Evolutionary conservation across 768 basidiomycete genomes (phyloP).

Genomic region (Trametes sanguinea): DNA sequence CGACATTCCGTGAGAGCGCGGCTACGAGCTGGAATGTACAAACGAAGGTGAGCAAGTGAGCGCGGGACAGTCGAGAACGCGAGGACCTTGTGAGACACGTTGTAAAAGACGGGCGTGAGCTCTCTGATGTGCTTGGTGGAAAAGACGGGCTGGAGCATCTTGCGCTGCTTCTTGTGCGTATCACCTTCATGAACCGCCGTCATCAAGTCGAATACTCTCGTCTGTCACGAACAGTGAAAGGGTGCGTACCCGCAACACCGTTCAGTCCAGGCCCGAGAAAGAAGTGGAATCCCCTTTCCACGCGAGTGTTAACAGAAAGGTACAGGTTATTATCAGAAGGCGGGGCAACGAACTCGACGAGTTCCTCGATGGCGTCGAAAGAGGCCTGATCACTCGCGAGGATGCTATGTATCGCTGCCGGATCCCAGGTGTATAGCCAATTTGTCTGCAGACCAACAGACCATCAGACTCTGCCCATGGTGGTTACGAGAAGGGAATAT

Average conservation of each 20-base stretch:
- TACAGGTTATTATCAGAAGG: too few relatives aligned
- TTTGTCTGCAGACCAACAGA: neutral
- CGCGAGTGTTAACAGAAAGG: neutral
- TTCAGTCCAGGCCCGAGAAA: slow-evolving; percentile 15
- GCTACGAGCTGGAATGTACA: neutral
- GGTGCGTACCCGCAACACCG: slow-evolving; percentile 2
- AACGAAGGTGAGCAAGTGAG: neutral
- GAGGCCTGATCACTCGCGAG: neutral
- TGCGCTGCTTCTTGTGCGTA: slow-evolving; percentile 50
- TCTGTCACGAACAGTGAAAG: neutral
- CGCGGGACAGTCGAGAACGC: neutral
- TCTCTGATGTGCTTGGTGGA: slow-evolving; percentile 44
- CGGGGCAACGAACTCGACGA: neutral
- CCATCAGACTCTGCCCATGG: neutral
- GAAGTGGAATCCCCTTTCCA: neutral
- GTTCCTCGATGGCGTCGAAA: neutral
- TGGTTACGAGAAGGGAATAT: neutral
- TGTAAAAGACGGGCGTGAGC: slow-evolving; percentile 45
- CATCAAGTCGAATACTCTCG: too few relatives aligned
- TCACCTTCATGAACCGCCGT: slow-evolving; percentile 28
- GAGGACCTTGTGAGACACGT: slow-evolving; percentile 46
- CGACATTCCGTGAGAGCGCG: neutral
- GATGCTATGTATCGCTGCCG: neutral
- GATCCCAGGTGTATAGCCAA: slow-evolving; percentile 15
- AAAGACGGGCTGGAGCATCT: slow-evolving; percentile 48